A percentile compares a stretch with the other conserved stretches of the same genome.
Conservation (phyloP, 1,284 basidiomycete species). For the Retiboletus flavoniger region DNA sequence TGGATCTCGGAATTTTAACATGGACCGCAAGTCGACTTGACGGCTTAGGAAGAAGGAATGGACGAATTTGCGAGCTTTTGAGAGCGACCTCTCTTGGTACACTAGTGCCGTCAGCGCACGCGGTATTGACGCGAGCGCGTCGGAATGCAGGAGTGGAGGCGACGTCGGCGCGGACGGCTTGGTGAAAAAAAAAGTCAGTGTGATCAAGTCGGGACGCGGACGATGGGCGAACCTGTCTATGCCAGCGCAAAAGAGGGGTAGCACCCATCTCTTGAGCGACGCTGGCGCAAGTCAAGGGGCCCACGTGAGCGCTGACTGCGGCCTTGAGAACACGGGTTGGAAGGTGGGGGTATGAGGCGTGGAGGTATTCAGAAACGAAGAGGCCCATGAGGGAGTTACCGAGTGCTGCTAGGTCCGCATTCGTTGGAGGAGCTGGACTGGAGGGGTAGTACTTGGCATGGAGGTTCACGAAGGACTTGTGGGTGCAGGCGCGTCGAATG, state of each 20-base stretch:
- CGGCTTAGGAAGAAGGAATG: constrained; percentile 85
- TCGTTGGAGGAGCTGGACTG: constrained; percentile 56
- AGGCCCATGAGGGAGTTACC: constrained; percentile 93
- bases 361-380: constrained; percentile 85
- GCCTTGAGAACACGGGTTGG: constrained; percentile 89
- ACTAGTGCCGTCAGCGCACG: constrained; percentile 76
- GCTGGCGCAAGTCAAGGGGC: constrained; percentile 77
- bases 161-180: constrained; percentile 50
- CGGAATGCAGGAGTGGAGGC: constrained; percentile 59
- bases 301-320: constrained; percentile 88
- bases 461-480: constrained; percentile 68
- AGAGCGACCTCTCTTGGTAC: constrained; percentile 76
- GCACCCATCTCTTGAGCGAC: constrained; percentile 84
- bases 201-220: background rate
- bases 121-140: constrained; percentile 75
- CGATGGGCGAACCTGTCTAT: constrained; percentile 53
- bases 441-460: constrained; percentile 55
- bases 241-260: constrained; percentile 66
- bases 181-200: constrained; percentile 12
- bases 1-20: constrained; percentile 90
- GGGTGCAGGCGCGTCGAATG: constrained; percentile 76
- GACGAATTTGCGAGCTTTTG: constrained; percentile 77
- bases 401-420: constrained; percentile 76
- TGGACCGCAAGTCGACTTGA: constrained; percentile 73
- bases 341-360: constrained; percentile 84